phyloP scores from a whole-genome alignment of 495 filamentous ascomycete species.

The Aspergillus sclerotiicarbonarius region DNA sequence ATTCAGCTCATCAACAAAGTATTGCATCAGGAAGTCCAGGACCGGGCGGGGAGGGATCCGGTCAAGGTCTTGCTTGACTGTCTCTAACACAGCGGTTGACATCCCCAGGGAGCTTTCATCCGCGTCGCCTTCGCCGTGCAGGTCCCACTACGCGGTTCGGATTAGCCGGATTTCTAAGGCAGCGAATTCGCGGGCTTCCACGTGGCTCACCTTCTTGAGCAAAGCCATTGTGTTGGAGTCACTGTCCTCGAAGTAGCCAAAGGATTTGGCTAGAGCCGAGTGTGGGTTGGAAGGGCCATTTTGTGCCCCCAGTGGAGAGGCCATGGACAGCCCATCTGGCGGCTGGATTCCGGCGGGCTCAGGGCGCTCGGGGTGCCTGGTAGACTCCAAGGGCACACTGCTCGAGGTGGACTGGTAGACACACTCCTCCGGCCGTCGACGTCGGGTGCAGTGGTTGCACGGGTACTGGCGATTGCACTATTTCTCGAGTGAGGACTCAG shows the following conservation, averaged over 20 bases:
- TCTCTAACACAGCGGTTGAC: not conserved
- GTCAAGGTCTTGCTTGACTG: conserved; percentile 13
- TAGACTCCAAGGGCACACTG: not conserved
- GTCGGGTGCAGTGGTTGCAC: conserved; percentile 5
- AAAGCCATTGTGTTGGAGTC: conserved; percentile 20
- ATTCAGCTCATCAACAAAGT: conserved; percentile 28
- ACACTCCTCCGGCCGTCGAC: conserved; percentile 3
- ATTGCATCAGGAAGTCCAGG: conserved; percentile 28
- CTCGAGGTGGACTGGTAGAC: not conserved
- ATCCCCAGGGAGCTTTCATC: no score
- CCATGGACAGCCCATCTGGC: no score
- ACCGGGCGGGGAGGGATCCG: conserved; percentile 22
- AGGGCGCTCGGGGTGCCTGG: no score
- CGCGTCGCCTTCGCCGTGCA: no score
- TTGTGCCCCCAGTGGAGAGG: no score
- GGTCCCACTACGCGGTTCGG: no score
- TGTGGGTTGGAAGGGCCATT: no score
- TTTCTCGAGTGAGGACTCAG: not conserved
- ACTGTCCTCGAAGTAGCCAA: conserved; percentile 25
- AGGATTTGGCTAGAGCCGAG: conserved; percentile 14
- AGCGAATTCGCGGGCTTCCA: no score
- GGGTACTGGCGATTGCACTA: conserved; percentile 8
- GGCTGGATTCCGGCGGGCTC: no score
- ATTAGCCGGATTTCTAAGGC: no score
- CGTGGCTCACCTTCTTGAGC: conserved; percentile 17